These are phyloP conservation scores for Vaccinium macrocarpon DNA, from an alignment of 148 eudicot genomes.

Conservation along the genomic window DNA sequence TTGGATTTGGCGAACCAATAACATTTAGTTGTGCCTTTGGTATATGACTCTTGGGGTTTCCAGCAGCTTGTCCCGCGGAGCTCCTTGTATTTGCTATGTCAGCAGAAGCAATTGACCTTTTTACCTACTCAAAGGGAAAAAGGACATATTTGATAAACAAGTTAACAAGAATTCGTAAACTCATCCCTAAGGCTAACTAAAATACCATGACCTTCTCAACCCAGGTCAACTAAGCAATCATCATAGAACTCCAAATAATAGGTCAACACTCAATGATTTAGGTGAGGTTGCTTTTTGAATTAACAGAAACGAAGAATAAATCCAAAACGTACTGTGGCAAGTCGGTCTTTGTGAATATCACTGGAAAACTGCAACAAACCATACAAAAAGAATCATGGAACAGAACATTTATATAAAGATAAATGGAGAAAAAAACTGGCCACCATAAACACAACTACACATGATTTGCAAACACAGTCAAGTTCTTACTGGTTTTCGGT, in stretches of 20 bases:
- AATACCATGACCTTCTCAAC: background rate
- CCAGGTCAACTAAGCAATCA: background rate
- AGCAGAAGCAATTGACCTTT: constrained; percentile 45
- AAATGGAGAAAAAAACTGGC: constrained; percentile 1
- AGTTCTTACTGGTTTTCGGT: constrained; percentile 66
- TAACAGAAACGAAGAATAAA: constrained; percentile 7
- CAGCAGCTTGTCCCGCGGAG: constrained; percentile 52
- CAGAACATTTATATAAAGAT: background rate
- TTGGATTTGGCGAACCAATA: constrained; percentile 49
- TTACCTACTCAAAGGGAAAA: constrained; percentile 44
- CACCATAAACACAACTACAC: background rate
- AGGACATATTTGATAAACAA: background rate
- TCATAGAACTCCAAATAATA: too few species aligned
- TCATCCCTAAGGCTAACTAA: background rate
- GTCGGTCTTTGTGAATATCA: constrained; percentile 71
- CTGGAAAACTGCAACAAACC: constrained; percentile 47
- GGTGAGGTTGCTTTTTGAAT: background rate
- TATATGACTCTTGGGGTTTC: constrained; percentile 47
- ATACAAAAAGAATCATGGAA: background rate
- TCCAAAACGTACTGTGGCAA: constrained; percentile 55
- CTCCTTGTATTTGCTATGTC: constrained; percentile 40
- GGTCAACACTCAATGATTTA: background rate
- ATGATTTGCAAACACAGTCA: background rate
- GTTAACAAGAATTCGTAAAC: background rate
- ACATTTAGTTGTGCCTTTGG: constrained; percentile 50